Evolutionary conservation across 306 rosid genomes (phyloP), one percentile per base, ranked within the genome.

Genomic region (Potentilla sterilis): DNA sequence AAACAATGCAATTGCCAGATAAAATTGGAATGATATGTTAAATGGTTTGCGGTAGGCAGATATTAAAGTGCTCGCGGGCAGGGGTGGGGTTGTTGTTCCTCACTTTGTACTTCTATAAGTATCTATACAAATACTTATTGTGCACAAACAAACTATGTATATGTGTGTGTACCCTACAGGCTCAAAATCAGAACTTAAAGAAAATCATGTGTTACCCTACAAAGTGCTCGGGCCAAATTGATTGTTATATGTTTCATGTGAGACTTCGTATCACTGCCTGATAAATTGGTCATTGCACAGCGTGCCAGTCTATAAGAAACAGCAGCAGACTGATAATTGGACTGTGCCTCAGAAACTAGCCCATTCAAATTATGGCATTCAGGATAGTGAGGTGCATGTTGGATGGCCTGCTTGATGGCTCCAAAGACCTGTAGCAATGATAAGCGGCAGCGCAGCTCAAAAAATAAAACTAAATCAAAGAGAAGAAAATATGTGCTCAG

Each of bases 361-460:
- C 97, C 98, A 78, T 77, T 76, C 73, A 94, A 89, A 89, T 94
- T 94, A 80, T 90, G 94, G 75, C 90, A 83, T 85, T 94, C 98
- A 12, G 98, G 97, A 81, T 75, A 87, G 62, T 90, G 87, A 77
- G 98, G 98, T 70, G 91, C 87, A 72, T 65, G 96, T 84, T 90
- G 96, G 72, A 88, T 83, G 47, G 98, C 96, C 89, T 91, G 98
- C 85, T 80, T 86, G 85, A 92, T 94, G 75, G 97, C 98, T 84
- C 93, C 95, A 62, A 85, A 88, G 75, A 94, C 97, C 97, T 94
- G 84, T 34, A 59, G 75, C 67, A 51, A 49, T 34, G 73, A 82
- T 44, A 11, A 38, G 46, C 64, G 52, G 46, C 78, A 78, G 62
- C n/a, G 67, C 79, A 52, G 46, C 52, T 35, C 22, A 78, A 47